Percentiles rank a stretch among this genome's conserved stretches.
These are phyloP conservation scores for Leonotis leonurus DNA, from an alignment of 257 asterid species.

Conservation along the genomic window DNA sequence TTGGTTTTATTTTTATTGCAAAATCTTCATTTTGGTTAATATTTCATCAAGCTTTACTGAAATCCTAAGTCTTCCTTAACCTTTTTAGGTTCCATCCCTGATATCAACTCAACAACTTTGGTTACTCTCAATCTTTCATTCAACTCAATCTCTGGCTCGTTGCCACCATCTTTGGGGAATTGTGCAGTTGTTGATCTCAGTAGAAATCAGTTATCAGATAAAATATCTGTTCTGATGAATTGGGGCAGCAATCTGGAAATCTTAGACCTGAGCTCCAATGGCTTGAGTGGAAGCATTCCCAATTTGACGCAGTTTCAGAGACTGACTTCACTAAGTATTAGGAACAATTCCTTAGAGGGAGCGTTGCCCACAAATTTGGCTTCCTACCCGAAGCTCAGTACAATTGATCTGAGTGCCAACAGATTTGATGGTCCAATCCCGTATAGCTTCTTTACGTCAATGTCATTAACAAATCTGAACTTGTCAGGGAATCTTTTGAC, in stretches of 20 bases:
- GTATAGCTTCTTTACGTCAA: conserved; percentile 48
- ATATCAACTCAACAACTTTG: conserved; percentile 63
- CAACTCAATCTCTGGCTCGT: conserved; percentile 54
- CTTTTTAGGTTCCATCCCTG: conserved; percentile 56
- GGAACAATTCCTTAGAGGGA: conserved; percentile 66
- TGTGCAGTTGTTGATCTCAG: conserved; percentile 66
- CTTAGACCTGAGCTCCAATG: conserved; percentile 75
- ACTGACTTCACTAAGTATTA: conserved; percentile 40
- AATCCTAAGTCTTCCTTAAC: conserved; percentile 16
- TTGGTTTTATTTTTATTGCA: not conserved
- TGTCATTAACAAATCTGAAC: conserved; percentile 50
- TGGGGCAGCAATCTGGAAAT: conserved; percentile 58
- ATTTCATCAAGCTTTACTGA: not conserved
- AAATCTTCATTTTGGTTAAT: not conserved
- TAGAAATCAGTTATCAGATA: conserved; percentile 48
- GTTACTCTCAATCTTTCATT: conserved; percentile 62
- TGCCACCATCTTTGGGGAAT: conserved; percentile 63
- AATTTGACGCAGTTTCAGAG: conserved; percentile 50
- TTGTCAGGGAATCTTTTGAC: conserved; percentile 63
- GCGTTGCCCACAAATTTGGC: conserved; percentile 42
- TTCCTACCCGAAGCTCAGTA: conserved; percentile 34
- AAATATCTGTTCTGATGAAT: conserved; percentile 38
- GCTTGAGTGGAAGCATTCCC: conserved; percentile 62
- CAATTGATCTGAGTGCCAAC: conserved; percentile 72
- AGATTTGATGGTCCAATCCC: conserved; percentile 61